A percentile compares a stretch with the other conserved stretches of the same genome.
Conservation (phyloP, 2,329 filamentous ascomycete genomes). For the Alternaria consortialis region DNA sequence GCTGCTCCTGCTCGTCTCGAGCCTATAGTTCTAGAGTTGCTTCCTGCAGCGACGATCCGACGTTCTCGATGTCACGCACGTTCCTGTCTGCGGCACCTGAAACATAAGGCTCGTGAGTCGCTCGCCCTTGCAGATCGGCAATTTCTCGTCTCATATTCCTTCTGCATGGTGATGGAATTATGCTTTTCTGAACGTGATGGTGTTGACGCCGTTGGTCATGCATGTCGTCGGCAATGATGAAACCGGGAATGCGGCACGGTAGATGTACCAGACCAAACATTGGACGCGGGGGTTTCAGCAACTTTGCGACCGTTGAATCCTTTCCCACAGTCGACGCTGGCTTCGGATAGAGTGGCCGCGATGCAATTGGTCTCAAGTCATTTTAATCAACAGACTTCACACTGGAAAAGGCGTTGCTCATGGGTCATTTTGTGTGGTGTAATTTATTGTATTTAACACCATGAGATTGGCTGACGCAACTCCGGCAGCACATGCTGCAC, state of each 20-base stretch:
- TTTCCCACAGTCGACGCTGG: background rate
- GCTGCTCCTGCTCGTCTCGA: background rate
- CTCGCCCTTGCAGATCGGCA: background rate
- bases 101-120: background rate
- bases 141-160: background rate
- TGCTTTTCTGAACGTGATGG: background rate
- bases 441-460: slow-evolving; percentile 16
- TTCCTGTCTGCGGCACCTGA: background rate
- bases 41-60: background rate
- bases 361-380: background rate
- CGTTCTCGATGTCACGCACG: slow-evolving; percentile 1
- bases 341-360: background rate
- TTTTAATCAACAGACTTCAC: background rate
- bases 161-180: background rate
- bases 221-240: background rate
- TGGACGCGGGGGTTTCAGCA: background rate
- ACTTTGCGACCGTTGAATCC: background rate
- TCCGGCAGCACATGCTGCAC: slow-evolving; percentile 12
- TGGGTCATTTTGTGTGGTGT: background rate
- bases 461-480: slow-evolving; percentile 1
- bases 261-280: background rate
- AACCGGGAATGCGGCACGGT: slow-evolving; percentile 1
- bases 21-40: background rate
- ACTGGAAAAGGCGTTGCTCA: background rate
- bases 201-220: background rate